Percentiles rank a stretch among this genome's conserved stretches.
These are phyloP conservation scores for Phytophthora idaei DNA, from an alignment of 352 stramenopile genomes.

Conservation along the genomic window DNA sequence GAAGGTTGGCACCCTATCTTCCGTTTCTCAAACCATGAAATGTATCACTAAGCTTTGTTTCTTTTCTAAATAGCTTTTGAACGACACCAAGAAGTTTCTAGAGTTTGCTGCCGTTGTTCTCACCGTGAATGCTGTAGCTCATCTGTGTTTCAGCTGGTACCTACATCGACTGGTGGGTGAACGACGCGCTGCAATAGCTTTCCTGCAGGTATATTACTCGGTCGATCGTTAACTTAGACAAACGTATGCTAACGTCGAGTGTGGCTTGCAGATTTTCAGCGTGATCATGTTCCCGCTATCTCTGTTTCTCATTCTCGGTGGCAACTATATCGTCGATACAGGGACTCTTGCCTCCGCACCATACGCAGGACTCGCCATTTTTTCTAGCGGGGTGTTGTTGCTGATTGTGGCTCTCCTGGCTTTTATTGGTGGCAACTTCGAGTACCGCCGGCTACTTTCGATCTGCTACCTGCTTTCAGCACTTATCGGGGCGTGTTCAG, in stretches of 20 bases:
- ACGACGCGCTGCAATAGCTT: conserved; percentile 56
- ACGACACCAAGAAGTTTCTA: conserved; percentile 47
- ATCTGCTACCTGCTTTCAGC: conserved; percentile 72
- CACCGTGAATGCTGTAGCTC: conserved; percentile 38
- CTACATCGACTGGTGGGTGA: conserved; percentile 57
- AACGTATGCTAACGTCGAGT: conserved; percentile 3
- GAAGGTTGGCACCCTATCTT: conserved; percentile 36
- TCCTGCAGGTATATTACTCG: conserved; percentile 53
- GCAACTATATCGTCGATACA: conserved; percentile 77
- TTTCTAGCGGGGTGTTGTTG: conserved; percentile 55
- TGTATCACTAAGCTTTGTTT: conserved; percentile 7
- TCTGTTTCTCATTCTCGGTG: conserved; percentile 68
- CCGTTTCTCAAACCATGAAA: background rate
- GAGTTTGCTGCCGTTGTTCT: conserved; percentile 43
- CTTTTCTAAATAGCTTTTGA: conserved; percentile 47
- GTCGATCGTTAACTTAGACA: conserved; percentile 1
- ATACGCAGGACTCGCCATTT: conserved; percentile 77
- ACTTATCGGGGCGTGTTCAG: conserved; percentile 46
- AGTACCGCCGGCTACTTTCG: conserved; percentile 78
- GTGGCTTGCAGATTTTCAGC: conserved; percentile 57
- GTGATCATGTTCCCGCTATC: conserved; percentile 68
- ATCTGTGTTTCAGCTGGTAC: conserved; percentile 51
- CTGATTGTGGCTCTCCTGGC: conserved; percentile 63
- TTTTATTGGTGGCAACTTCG: conserved; percentile 76
- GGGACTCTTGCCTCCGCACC: conserved; percentile 65